Evolutionary conservation across 208 protist species (phyloP), one percentile per base, ranked within the genome.

Genomic region (Wallacemonas rigidus): DNA sequence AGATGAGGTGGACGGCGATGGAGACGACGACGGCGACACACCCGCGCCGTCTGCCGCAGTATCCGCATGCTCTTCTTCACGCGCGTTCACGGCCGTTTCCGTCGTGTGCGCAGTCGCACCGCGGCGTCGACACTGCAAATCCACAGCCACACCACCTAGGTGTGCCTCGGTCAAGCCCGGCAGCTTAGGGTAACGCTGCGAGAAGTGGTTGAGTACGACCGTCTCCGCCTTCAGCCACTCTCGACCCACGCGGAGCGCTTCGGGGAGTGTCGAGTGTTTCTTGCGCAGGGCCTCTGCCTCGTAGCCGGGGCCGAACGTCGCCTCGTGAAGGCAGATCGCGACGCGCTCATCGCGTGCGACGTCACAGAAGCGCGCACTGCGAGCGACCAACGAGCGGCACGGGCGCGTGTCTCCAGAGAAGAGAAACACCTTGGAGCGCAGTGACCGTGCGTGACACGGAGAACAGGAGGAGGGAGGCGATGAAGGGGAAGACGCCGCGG

Each of bases 371-470:
- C 26, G 44, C 2, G 40, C 69, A 64, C 84, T 93, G 26, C 79
- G 86, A n/a, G 91, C 69, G 11, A 96, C 73, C 6, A 98, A 81
- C 40, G 77, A 67, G 14, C 43, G 26, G 43, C 91, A 94, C 2
- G 89, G 94, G 7, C 89, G 75, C 9, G 95, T 98, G 83, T 98
- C 96, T 17, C 95, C 96, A 3, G 93, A 97, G 71, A 96, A 98
- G 26, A 94, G 77, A 12, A 98, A 72, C 39, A 88, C 82, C 53
- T 80, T 81, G 8, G 88, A 87, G 26, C n/a, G 58, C 36, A 69
- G 38, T 58, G 9, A 12, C 15, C 53, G 8, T 38, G 6, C 41
- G 36, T 43, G 48, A 40, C 6, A 1, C 38, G 14, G 36, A 17
- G 38, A 4, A 57, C 8, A 40, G 17, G 48, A 50, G 14, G 4